A percentile compares a stretch with the other conserved stretches of the same genome.
Conservation (phyloP, 805 yeast species). For the Starmerella potacharoeniae region DNA sequence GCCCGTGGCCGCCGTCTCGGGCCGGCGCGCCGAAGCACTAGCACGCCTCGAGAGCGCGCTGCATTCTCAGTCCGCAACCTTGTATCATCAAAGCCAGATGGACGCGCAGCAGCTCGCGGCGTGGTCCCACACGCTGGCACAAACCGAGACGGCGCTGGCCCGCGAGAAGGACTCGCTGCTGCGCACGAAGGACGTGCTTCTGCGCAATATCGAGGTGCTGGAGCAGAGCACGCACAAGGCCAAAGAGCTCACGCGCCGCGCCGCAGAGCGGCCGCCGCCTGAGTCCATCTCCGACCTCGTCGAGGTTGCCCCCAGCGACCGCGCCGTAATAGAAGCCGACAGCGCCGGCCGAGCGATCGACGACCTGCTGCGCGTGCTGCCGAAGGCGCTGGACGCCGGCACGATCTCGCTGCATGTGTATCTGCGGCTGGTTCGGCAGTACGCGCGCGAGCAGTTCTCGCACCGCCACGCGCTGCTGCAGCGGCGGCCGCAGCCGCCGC, state of each 20-base stretch:
- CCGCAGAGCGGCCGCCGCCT: conserved; percentile 25
- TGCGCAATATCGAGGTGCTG: conserved; percentile 15
- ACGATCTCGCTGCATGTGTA: conserved; percentile 35
- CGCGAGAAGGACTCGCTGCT: not conserved
- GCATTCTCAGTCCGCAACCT: not conserved
- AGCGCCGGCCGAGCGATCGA: conserved; percentile 60
- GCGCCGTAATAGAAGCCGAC: conserved; percentile 50
- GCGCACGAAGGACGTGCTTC: not conserved
- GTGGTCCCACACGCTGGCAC: not conserved
- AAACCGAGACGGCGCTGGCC: not conserved
- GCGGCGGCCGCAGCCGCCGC: not conserved
- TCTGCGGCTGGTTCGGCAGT: conserved; percentile 38
- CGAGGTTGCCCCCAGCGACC: conserved; percentile 38
- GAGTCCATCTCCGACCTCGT: conserved; percentile 27
- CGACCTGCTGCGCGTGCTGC: conserved; percentile 52
- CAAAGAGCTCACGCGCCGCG: conserved; percentile 25
- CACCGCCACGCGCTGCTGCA: conserved; percentile 23
- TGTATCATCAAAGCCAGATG: not conserved
- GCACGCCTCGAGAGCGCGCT: not conserved
- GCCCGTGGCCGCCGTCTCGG: not conserved
- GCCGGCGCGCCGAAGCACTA: not conserved
- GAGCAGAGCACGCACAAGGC: conserved; percentile 24
- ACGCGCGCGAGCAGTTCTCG: conserved; percentile 55
- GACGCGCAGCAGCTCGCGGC: not conserved
- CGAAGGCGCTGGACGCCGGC: conserved; percentile 43